Evolutionary conservation across 148 eudicot species (phyloP).

Genomic region (Rhododendron vialii): DNA sequence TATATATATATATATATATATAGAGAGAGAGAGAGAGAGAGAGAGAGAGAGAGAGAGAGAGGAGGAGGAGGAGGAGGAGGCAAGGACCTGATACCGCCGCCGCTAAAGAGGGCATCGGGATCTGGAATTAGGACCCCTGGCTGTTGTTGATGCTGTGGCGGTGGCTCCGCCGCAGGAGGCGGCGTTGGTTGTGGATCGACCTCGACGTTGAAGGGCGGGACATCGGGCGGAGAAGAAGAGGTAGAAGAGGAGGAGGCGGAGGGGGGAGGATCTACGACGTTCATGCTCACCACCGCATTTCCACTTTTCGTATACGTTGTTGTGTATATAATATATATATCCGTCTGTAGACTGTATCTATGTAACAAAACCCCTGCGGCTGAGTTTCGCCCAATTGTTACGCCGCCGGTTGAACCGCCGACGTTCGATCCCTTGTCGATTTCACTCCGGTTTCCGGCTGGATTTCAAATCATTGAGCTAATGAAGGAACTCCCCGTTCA

Average conservation of each 20-base stretch:
- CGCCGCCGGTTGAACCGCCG: neutral
- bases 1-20: too few relatives aligned
- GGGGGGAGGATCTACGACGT: slow-evolving; percentile 3
- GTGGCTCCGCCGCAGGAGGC: neutral
- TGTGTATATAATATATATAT: neutral
- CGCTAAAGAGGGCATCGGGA: slow-evolving; percentile 52
- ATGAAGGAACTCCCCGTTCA: too few relatives aligned
- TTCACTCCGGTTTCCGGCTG: neutral
- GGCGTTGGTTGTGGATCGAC: slow-evolving; percentile 3
- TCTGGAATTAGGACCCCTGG: slow-evolving; percentile 21
- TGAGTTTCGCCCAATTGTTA: neutral
- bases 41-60: neutral
- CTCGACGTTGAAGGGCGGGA: slow-evolving; percentile 7
- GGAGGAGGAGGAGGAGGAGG: neutral
- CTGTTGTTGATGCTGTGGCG: neutral
- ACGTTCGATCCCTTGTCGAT: neutral
- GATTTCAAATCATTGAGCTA: neutral
- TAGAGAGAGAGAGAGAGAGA: neutral
- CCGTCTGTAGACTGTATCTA: neutral
- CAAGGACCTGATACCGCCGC: slow-evolving; percentile 57
- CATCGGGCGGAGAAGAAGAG: slow-evolving; percentile 1
- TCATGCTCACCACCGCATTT: slow-evolving; percentile 14
- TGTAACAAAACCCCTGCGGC: neutral
- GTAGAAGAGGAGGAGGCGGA: neutral
- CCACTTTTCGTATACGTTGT: neutral